Percentiles rank a stretch among this genome's conserved stretches.
These are phyloP conservation scores for Teratosphaeria pseudoeucalypti DNA, from an alignment of 2,329 filamentous ascomycete species.

Conservation along the genomic window DNA sequence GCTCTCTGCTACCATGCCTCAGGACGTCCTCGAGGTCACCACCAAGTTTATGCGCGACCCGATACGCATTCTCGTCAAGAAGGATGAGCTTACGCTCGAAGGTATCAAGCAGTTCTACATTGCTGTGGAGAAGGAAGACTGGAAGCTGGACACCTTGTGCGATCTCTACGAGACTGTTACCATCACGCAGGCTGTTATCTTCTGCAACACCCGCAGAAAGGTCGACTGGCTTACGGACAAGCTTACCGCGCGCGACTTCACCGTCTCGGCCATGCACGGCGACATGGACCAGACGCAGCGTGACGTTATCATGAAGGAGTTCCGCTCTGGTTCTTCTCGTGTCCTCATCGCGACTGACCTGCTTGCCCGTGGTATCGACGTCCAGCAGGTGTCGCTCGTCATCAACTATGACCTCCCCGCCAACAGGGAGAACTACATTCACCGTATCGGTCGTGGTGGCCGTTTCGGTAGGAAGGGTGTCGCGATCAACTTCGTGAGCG, in stretches of 20 bases:
- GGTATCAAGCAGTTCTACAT: constrained; percentile 99
- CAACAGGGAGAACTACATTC: constrained; percentile 99
- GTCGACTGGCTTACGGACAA: constrained; percentile 99
- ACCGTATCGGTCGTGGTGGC: constrained; percentile 98
- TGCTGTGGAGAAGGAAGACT: constrained; percentile 99
- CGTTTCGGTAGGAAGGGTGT: constrained; percentile 99
- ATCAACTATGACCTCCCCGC: constrained; percentile 99
- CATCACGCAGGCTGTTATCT: constrained; percentile 99
- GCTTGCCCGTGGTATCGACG: constrained; percentile 97
- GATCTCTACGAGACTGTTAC: constrained; percentile 99
- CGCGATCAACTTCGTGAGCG: constrained; percentile 99
- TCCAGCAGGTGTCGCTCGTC: constrained; percentile 98
- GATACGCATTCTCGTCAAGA: constrained; percentile 98
- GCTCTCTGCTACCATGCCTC: constrained; percentile 95
- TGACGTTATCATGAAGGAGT: constrained; percentile 99
- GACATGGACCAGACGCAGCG: constrained; percentile 98
- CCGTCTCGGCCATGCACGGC: constrained; percentile 98
- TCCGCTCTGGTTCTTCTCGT: constrained; percentile 96
- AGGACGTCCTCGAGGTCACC: constrained; percentile 97
- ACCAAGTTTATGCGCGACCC: constrained; percentile 99
- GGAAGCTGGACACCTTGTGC: constrained; percentile 98
- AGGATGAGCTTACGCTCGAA: constrained; percentile 97
- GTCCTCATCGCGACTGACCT: constrained; percentile 97
- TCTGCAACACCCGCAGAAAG: constrained; percentile 99
- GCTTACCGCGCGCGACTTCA: constrained; percentile 94